Percentiles rank a stretch among this genome's conserved stretches.
phyloP scores from a whole-genome alignment of 2,329 filamentous ascomycete genomes.

The Diplodia sapinea region DNA sequence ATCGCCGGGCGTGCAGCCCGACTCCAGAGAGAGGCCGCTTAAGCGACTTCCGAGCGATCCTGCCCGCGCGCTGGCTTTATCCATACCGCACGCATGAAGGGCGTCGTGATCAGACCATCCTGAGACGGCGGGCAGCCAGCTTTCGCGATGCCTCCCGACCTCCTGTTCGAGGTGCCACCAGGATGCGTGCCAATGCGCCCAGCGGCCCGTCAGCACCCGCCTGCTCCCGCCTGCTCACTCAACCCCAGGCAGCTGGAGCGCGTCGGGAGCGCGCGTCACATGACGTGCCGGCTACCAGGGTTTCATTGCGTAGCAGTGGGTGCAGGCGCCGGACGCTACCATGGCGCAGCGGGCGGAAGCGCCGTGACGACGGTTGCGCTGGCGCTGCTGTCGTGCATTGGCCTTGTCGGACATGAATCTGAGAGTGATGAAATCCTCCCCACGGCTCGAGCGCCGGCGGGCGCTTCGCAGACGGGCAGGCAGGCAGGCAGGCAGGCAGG shows the following conservation, averaged over 20 bases:
- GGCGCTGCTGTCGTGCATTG: conserved; percentile 24
- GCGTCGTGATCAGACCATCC: conserved; percentile 3
- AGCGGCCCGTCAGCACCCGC: neutral
- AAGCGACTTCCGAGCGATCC: conserved; percentile 11
- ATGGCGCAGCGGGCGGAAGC: conserved; percentile 17
- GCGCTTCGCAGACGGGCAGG: neutral
- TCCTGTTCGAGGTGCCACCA: conserved; percentile 1
- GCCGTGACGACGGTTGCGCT: conserved; percentile 26
- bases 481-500: neutral
- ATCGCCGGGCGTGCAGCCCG: conserved; percentile 14
- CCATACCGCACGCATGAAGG: conserved; percentile 18
- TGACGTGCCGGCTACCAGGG: conserved; percentile 23
- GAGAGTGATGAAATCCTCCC: conserved; percentile 2
- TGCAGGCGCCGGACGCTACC: conserved; percentile 12
- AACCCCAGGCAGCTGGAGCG: neutral
- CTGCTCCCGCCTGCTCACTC: neutral
- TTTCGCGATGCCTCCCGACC: neutral
- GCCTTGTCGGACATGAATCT: conserved; percentile 15
- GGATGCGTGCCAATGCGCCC: conserved; percentile 6
- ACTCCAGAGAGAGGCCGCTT: neutral
- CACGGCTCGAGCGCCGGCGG: conserved; percentile 7
- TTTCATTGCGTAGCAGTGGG: conserved; percentile 19
- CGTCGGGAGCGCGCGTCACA: conserved; percentile 5
- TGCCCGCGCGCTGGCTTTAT: conserved; percentile 15
- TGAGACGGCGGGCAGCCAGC: conserved; percentile 22